Conservation (phyloP, 2,329 filamentous ascomycete species). For the Helotiales sp. region DNA sequence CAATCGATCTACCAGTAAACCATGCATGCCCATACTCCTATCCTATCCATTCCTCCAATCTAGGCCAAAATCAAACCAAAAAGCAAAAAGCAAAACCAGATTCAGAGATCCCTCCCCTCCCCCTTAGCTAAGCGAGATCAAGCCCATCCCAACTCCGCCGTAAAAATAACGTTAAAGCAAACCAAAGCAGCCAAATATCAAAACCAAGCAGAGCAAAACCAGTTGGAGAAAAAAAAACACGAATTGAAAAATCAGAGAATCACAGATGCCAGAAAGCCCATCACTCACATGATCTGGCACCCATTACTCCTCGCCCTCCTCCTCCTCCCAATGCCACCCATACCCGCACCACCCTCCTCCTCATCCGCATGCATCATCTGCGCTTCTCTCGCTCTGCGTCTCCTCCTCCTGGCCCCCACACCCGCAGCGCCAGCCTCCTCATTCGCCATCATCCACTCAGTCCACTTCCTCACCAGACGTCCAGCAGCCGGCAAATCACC, state of each 20-base stretch:
- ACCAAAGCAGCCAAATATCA: neutral
- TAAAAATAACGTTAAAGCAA: neutral
- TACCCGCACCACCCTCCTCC: constrained; percentile 67
- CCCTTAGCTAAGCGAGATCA: neutral
- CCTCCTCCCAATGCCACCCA: constrained; percentile 51
- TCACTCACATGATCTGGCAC: constrained; percentile 67
- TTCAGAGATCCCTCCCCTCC: neutral
- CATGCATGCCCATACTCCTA: constrained; percentile 5
- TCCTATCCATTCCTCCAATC: neutral
- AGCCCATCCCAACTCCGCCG: neutral
- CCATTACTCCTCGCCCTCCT: constrained; percentile 67
- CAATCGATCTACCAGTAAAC: constrained; percentile 3
- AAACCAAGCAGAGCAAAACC: neutral
- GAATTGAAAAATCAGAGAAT: neutral
- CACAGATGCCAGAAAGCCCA: neutral
- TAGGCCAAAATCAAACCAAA: neutral
- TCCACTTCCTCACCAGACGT: constrained; percentile 89
- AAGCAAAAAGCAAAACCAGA: neutral
- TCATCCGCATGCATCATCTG: constrained; percentile 81
- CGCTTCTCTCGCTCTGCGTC: constrained; percentile 80
- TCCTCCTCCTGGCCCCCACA: constrained; percentile 68
- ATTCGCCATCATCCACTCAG: constrained; percentile 88
- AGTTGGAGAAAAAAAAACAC: neutral
- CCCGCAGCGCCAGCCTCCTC: constrained; percentile 80
- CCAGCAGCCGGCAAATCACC: constrained; percentile 77